Conservation (phyloP, 225 moss, liverwort and hornwort genomes). For the Sphagnum contortum region DNA sequence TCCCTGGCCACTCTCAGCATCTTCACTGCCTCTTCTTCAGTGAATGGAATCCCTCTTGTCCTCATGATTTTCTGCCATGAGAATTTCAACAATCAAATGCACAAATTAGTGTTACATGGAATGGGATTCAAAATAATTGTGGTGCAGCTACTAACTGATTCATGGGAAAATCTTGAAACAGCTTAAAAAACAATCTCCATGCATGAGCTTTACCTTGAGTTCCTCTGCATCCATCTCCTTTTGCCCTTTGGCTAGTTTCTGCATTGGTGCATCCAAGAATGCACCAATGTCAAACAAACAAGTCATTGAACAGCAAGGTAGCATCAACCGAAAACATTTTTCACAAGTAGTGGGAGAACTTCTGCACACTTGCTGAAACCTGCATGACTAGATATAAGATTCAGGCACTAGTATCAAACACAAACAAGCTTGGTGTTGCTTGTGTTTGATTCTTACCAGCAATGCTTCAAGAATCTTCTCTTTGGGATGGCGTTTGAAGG, state of each 20-base stretch:
- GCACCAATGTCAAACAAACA: too few species aligned
- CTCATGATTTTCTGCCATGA: slow-evolving; percentile 52
- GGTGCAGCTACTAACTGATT: background rate
- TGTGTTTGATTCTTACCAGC: slow-evolving; percentile 10
- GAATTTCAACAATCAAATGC: background rate
- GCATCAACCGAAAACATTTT: background rate
- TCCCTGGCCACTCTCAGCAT: slow-evolving; percentile 52
- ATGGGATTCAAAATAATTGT: background rate
- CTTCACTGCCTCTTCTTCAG: slow-evolving; percentile 54
- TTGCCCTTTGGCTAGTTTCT: too few species aligned
- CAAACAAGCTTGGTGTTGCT: too few species aligned
- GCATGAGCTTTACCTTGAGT: background rate
- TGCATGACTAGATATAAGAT: background rate
- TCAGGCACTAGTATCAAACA: background rate
- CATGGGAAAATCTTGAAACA: background rate
- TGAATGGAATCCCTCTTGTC: slow-evolving; percentile 48
- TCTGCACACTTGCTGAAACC: background rate
- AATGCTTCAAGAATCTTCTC: slow-evolving; percentile 25
- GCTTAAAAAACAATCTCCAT: background rate
- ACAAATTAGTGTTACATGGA: background rate
- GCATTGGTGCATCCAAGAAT: too few species aligned
- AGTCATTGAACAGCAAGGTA: too few species aligned
- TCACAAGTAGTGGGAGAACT: background rate
- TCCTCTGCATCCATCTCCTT: too few species aligned
- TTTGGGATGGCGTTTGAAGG: slow-evolving; percentile 26